Conservation (phyloP, 2,329 filamentous ascomycete genomes). For the Sodiomyces alkalinus region DNA sequence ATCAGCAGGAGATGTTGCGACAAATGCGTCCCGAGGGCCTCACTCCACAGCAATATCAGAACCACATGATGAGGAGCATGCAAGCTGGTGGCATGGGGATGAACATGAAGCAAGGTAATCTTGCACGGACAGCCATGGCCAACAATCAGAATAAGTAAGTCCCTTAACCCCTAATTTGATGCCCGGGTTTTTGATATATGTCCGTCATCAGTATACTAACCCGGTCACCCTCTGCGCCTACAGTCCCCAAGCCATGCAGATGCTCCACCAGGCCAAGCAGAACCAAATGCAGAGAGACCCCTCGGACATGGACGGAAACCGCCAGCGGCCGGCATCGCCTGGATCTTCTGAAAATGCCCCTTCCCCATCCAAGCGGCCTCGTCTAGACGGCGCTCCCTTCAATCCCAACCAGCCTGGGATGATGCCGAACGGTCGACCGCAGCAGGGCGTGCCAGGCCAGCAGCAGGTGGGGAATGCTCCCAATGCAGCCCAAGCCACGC, state of each 20-base stretch:
- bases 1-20: constrained; percentile 61
- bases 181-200: neutral
- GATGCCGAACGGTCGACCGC: constrained; percentile 59
- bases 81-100: constrained; percentile 45
- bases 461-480: constrained; percentile 46
- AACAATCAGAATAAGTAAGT: constrained; percentile 60
- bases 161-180: neutral
- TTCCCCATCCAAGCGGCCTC: constrained; percentile 80
- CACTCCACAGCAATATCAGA: constrained; percentile 36
- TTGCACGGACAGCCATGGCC: constrained; percentile 63
- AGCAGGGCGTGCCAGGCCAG: constrained; percentile 56
- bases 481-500: constrained; percentile 35
- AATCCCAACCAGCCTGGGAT: constrained; percentile 56
- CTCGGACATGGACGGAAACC: constrained; percentile 74
- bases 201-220: constrained; percentile 7
- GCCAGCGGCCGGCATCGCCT: constrained; percentile 67
- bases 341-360: constrained; percentile 74
- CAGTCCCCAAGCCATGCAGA: constrained; percentile 55
- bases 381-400: constrained; percentile 56
- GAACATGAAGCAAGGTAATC: constrained; percentile 41
- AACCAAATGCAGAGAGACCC: constrained; percentile 79
- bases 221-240: neutral
- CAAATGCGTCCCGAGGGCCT: constrained; percentile 49
- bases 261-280: constrained; percentile 56
- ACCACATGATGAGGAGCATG: constrained; percentile 53